Evolutionary conservation across 306 rosid species (phyloP).

Genomic region (Quercus aquifolioides): DNA sequence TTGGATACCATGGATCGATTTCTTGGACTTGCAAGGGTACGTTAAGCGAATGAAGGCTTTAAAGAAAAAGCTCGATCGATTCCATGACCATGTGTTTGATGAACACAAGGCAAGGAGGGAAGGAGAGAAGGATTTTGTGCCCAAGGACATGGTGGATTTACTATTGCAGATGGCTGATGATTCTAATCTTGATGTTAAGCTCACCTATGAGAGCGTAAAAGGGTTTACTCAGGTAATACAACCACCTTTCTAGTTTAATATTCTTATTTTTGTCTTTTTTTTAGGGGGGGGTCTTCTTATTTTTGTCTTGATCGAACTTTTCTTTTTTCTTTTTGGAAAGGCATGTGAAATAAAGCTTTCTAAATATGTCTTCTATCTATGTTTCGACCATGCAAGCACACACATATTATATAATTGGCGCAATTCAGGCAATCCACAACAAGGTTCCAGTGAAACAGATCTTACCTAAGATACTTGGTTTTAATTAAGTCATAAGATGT

Average conservation of each 20-base stretch:
- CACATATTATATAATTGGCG: no score
- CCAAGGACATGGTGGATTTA: constrained; percentile 36
- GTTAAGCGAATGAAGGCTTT: constrained; percentile 40
- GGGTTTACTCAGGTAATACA: constrained; percentile 29
- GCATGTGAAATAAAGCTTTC: no score
- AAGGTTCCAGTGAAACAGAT: no score
- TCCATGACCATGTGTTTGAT: constrained; percentile 27
- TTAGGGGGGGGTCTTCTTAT: no score
- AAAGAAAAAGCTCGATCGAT: constrained; percentile 24
- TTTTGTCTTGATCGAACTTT: neutral
- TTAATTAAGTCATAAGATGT: no score
- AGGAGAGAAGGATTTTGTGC: neutral
- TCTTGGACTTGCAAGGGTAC: constrained; percentile 41
- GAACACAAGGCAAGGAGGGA: constrained; percentile 31
- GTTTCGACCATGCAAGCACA: no score
- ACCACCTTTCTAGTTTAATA: neutral
- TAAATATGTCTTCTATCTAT: no score
- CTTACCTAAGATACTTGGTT: no score
- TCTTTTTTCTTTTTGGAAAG: no score
- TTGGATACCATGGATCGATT: constrained; percentile 35
- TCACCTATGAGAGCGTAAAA: constrained; percentile 22
- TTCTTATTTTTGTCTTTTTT: no score
- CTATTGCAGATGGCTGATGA: constrained; percentile 30
- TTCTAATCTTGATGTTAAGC: constrained; percentile 35
- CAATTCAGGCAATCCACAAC: no score